Percentiles rank a stretch among this genome's conserved stretches.
These are phyloP conservation scores for Tardiomyces blankii DNA, from an alignment of 1,139 yeast species.

Conservation along the genomic window DNA sequence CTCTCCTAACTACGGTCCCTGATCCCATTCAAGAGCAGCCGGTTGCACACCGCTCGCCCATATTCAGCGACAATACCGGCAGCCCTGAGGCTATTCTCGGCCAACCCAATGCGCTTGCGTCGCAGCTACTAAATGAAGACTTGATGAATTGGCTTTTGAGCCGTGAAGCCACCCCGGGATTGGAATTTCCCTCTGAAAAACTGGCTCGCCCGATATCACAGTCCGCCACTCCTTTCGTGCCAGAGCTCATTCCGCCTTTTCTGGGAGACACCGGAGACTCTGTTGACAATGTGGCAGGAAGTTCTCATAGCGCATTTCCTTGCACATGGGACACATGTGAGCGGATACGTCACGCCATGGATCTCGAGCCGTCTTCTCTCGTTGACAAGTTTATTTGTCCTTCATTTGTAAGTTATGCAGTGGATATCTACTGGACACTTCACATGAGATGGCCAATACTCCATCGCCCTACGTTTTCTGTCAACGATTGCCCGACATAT, in stretches of 20 bases:
- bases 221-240: not conserved
- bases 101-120: constrained; percentile 14
- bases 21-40: constrained; percentile 2
- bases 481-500: constrained; percentile 38
- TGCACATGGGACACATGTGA: constrained; percentile 11
- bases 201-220: not conserved
- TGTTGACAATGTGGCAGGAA: not conserved
- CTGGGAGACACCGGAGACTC: not conserved
- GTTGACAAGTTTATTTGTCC: constrained; percentile 15
- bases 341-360: constrained; percentile 8
- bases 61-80: constrained; percentile 10
- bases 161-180: not conserved
- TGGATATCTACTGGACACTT: constrained; percentile 21
- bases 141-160: constrained; percentile 16
- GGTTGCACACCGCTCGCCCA: constrained; percentile 8
- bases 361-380: constrained; percentile 4
- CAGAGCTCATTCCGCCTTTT: not conserved
- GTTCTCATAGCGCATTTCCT: constrained; percentile 1
- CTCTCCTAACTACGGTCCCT: too few species aligned
- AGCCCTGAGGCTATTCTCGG: constrained; percentile 17
- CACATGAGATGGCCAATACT: constrained; percentile 49
- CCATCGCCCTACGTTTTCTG: constrained; percentile 48
- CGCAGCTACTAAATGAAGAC: constrained; percentile 16
- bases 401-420: constrained; percentile 13
- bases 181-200: not conserved